These are phyloP conservation scores for Prunus persica DNA, from an alignment of 306 rosid genomes.

Conservation along the genomic window DNA sequence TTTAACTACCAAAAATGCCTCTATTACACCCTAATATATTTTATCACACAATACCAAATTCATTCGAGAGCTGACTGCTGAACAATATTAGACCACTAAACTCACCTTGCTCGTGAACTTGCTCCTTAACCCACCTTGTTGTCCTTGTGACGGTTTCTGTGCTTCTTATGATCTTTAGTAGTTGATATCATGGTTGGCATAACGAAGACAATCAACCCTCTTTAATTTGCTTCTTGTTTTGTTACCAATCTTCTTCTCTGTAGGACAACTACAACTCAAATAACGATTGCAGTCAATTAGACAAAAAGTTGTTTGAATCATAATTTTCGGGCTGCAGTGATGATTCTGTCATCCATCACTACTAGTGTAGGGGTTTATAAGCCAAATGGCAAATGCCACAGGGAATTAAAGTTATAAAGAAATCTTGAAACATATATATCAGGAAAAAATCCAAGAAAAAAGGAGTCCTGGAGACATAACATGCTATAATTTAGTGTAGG, in stretches of 20 bases:
- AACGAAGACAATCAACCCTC: neutral
- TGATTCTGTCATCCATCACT: neutral
- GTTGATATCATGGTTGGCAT: neutral
- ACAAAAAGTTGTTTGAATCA: neutral
- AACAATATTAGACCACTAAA: too few species aligned
- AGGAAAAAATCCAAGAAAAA: conserved; percentile 1
- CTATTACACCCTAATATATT: too few species aligned
- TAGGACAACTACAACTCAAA: neutral
- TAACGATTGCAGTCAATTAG: neutral
- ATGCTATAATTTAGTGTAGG: neutral
- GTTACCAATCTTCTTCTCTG: neutral
- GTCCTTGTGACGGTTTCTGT: too few species aligned
- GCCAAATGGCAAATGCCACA: neutral
- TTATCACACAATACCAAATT: too few species aligned
- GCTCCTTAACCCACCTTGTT: too few species aligned
- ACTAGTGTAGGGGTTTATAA: neutral
- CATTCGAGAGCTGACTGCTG: too few species aligned
- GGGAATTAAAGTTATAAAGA: neutral
- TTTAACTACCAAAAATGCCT: too few species aligned
- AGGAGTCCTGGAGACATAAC: conserved; percentile 5
- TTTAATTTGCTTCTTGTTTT: neutral
- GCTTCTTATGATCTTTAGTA: too few species aligned
- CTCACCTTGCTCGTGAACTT: too few species aligned
- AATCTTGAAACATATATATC: neutral
- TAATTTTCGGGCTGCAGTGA: neutral